A percentile compares a stretch with the other conserved stretches of the same genome.
Conservation (phyloP, 2,329 filamentous ascomycete species). For the Pestalotiopsis sp. region DNA sequence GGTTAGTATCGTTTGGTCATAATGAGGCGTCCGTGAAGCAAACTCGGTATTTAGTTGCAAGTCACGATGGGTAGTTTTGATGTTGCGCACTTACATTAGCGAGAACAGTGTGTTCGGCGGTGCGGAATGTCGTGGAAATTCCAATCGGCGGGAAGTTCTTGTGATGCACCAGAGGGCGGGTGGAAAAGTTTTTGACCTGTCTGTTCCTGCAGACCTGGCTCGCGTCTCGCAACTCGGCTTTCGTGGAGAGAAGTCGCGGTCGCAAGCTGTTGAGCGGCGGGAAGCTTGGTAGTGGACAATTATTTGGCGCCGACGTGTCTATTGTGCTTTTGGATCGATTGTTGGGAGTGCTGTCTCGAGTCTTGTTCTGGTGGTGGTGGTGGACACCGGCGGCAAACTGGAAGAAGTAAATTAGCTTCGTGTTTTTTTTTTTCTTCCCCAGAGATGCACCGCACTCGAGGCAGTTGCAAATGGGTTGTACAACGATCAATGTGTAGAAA, state of each 20-base stretch:
- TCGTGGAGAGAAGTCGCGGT: background rate
- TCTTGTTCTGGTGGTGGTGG: background rate
- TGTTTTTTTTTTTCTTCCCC: background rate
- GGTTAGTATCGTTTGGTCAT: background rate
- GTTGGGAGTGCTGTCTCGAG: background rate
- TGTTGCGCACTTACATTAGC: background rate
- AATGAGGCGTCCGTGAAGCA: background rate
- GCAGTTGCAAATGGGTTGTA: background rate
- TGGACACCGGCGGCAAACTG: background rate
- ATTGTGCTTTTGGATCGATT: background rate
- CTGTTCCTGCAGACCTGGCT: slow-evolving; percentile 7
- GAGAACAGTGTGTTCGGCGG: background rate
- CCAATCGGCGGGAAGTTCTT: background rate
- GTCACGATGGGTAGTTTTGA: background rate
- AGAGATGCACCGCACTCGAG: background rate
- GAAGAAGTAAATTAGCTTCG: background rate
- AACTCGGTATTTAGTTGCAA: background rate
- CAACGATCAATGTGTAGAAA: background rate
- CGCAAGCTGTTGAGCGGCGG: background rate
- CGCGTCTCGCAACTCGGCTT: background rate
- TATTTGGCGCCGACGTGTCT: background rate
- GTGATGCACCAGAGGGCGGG: background rate
- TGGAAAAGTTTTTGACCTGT: background rate
- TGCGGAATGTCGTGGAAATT: background rate
- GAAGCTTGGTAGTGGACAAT: background rate